phyloP scores from a whole-genome alignment of 768 basidiomycete genomes.

The Agaricus subrufescens region DNA sequence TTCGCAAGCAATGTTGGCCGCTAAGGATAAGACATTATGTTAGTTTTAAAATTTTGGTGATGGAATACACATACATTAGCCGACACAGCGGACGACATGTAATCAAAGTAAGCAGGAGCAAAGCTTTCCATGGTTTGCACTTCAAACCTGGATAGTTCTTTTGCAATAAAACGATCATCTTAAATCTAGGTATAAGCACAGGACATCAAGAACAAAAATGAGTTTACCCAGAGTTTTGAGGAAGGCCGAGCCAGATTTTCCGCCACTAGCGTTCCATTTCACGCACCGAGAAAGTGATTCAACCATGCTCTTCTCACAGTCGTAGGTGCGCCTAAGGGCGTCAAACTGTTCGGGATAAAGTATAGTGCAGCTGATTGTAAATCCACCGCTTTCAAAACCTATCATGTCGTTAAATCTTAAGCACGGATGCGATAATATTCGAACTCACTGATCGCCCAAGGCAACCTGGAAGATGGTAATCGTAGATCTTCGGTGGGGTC shows the following conservation, averaged over 20 bases:
- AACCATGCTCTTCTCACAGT: conserved; percentile 91
- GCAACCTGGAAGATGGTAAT: conserved; percentile 71
- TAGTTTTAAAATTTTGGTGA: not conserved
- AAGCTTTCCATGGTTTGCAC: conserved; percentile 95
- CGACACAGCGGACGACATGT: conserved; percentile 91
- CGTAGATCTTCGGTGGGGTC: conserved; percentile 76
- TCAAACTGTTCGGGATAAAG: conserved; percentile 98
- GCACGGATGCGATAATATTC: not conserved
- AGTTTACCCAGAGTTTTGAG: conserved; percentile 64
- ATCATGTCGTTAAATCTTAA: not conserved
- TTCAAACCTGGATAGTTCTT: conserved; percentile 88
- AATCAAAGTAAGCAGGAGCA: conserved; percentile 96
- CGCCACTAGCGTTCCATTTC: conserved; percentile 94
- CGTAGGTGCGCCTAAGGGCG: conserved; percentile 84
- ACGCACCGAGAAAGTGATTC: conserved; percentile 92
- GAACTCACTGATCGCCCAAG: conserved; percentile 75
- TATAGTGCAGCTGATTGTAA: conserved; percentile 90
- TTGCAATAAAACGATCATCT: conserved; percentile 99
- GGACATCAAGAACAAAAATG: not conserved
- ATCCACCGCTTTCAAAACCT: conserved; percentile 89
- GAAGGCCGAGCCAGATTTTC: conserved; percentile 96
- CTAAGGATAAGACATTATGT: conserved; percentile 31
- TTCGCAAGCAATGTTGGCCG: conserved; percentile 94
- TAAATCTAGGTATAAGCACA: conserved; percentile 8
- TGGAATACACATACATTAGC: conserved; percentile 56